Percentiles rank a stretch among this genome's conserved stretches.
Conservation (phyloP, 305 asterid species). For the Solanum hybrid region DNA sequence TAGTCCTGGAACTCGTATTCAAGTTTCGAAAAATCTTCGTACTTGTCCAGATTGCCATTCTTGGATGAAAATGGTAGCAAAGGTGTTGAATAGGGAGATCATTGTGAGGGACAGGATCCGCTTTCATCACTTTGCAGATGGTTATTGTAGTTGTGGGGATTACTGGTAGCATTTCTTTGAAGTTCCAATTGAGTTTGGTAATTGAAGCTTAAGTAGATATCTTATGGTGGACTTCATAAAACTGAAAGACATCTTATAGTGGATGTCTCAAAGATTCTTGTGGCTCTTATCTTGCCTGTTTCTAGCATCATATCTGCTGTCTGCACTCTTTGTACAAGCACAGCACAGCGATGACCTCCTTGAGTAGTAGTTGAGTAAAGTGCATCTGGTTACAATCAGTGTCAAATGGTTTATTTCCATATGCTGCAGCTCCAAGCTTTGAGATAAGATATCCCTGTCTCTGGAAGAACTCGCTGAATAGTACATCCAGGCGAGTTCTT, state of each 20-base stretch:
- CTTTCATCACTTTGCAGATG: slow-evolving; percentile 62
- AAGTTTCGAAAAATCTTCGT: slow-evolving; percentile 57
- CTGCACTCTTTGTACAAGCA: background rate
- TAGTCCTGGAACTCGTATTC: slow-evolving; percentile 56
- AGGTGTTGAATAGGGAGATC: slow-evolving; percentile 52
- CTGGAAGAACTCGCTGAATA: background rate
- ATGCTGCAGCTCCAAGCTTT: background rate
- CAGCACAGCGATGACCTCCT: background rate
- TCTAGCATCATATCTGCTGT: background rate
- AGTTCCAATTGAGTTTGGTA: background rate
- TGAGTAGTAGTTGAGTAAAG: background rate
- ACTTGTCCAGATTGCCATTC: slow-evolving; percentile 71
- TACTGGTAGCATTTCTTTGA: slow-evolving; percentile 36
- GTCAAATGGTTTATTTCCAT: background rate
- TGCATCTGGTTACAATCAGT: background rate
- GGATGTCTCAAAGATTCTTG: background rate
- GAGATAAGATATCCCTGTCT: background rate
- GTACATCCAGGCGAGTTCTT: background rate
- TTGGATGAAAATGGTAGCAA: slow-evolving; percentile 65
- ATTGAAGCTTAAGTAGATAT: background rate
- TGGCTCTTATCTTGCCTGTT: background rate
- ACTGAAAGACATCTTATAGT: background rate
- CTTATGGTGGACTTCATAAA: background rate
- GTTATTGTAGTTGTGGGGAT: slow-evolving; percentile 60
- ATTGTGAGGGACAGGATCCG: slow-evolving; percentile 68